Percentiles rank a stretch among this genome's conserved stretches.
phyloP scores from a whole-genome alignment of 208 protist genomes.

The Borovskyia barvae region DNA sequence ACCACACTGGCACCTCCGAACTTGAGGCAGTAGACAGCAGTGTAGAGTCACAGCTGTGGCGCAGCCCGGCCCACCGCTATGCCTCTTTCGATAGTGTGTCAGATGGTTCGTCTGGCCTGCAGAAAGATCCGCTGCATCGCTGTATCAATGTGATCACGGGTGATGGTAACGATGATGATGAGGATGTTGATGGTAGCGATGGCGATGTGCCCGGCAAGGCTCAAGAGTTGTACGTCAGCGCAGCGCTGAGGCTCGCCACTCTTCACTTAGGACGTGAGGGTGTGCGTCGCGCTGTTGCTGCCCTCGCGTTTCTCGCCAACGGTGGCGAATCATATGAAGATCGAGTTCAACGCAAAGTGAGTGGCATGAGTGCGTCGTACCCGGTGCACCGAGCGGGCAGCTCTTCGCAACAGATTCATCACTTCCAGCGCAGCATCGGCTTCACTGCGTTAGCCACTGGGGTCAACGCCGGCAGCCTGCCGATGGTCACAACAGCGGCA shows the following conservation, averaged over 20 bases:
- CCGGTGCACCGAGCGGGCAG: background rate
- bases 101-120: too few species aligned
- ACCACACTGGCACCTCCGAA: too few species aligned
- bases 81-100: too few species aligned
- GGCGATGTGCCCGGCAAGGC: background rate
- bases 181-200: background rate
- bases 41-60: too few species aligned
- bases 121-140: too few species aligned
- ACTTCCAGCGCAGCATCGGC: constrained; percentile 15
- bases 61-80: too few species aligned
- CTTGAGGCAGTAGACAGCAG: too few species aligned
- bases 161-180: too few species aligned
- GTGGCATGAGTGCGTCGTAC: background rate
- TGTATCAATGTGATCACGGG: too few species aligned
- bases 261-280: constrained; percentile 17
- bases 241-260: constrained; percentile 19
- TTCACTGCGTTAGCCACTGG: background rate
- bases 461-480: background rate
- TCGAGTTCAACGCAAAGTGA: background rate
- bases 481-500: background rate
- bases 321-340: constrained; percentile 24
- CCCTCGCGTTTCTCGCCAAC: constrained; percentile 20
- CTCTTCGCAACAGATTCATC: constrained; percentile 13
- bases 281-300: constrained; percentile 17
- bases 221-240: constrained; percentile 28